These are phyloP conservation scores for Aegilops tauschii DNA, from an alignment of 176 grass and related monocot species.

Conservation along the genomic window DNA sequence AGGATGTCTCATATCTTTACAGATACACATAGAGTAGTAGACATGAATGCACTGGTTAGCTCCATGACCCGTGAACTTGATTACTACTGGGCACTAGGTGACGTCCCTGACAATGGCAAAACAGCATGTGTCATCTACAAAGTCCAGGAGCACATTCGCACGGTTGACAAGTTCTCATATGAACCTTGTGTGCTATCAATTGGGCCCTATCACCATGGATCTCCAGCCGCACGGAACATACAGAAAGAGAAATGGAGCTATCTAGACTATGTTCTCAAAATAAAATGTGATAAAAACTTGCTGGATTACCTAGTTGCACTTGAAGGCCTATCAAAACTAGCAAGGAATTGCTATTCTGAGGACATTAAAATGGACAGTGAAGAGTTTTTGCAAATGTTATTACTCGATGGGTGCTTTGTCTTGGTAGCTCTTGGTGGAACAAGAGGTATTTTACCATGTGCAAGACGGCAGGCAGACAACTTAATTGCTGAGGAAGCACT, in stretches of 20 bases:
- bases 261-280: neutral
- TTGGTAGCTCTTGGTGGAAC: neutral
- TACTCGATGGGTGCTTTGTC: neutral
- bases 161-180: neutral
- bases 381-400: neutral
- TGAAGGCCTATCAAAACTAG: too few species aligned
- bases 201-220: conserved; percentile 18
- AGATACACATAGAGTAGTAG: neutral
- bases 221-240: neutral
- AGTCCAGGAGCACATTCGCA: neutral
- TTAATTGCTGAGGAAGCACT: too few species aligned
- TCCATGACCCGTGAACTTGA: neutral
- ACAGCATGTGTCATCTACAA: neutral
- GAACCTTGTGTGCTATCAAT: neutral
- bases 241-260: conserved; percentile 6
- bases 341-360: neutral
- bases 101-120: neutral
- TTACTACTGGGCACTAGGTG: neutral
- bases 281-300: neutral
- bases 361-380: neutral
- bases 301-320: too few species aligned
- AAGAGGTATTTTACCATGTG: too few species aligned
- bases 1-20: neutral
- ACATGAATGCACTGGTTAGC: neutral
- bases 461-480: too few species aligned